Percentiles rank a stretch among this genome's conserved stretches.
phyloP scores from a whole-genome alignment of 805 yeast species.

The Teunomyces gatunensis region DNA sequence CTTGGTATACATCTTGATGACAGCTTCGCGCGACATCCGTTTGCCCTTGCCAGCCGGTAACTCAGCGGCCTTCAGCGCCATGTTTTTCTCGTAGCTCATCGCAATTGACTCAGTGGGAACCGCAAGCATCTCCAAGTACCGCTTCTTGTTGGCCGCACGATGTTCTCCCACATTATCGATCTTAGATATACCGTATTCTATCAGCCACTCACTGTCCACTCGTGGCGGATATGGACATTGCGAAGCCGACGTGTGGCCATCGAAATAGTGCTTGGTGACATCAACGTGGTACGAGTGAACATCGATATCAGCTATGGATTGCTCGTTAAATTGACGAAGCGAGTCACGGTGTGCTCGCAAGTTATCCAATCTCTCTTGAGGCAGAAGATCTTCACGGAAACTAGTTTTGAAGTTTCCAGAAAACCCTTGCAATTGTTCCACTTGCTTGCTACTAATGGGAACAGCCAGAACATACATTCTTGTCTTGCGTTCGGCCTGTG shows the following conservation, averaged over 20 bases:
- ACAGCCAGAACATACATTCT: slow-evolving; percentile 28
- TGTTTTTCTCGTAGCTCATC: background rate
- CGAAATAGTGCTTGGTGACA: slow-evolving; percentile 16
- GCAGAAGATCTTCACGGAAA: slow-evolving; percentile 24
- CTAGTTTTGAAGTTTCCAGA: slow-evolving; percentile 29
- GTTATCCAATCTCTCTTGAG: slow-evolving; percentile 21
- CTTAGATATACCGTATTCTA: slow-evolving; percentile 16
- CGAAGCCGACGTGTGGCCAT: slow-evolving; percentile 12
- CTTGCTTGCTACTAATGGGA: slow-evolving; percentile 22
- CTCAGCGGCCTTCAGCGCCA: background rate
- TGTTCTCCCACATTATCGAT: slow-evolving; percentile 1
- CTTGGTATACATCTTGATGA: slow-evolving; percentile 22
- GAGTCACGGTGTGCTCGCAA: slow-evolving; percentile 22
- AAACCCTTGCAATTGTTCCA: slow-evolving; percentile 22
- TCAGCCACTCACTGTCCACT: slow-evolving; percentile 18
- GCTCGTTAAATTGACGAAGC: slow-evolving; percentile 24
- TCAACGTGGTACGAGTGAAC: slow-evolving; percentile 24
- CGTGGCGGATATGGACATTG: slow-evolving; percentile 24
- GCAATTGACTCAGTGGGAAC: slow-evolving; percentile 6
- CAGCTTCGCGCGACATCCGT: slow-evolving; percentile 7
- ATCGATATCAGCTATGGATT: slow-evolving; percentile 13
- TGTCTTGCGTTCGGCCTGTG: slow-evolving; percentile 8
- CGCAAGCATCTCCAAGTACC: slow-evolving; percentile 8
- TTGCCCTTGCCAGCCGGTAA: background rate
- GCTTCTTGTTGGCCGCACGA: slow-evolving; percentile 2